Percentiles rank a stretch among this genome's conserved stretches.
Conservation (phyloP, 768 basidiomycete genomes). For the Termitomyces sp. region DNA sequence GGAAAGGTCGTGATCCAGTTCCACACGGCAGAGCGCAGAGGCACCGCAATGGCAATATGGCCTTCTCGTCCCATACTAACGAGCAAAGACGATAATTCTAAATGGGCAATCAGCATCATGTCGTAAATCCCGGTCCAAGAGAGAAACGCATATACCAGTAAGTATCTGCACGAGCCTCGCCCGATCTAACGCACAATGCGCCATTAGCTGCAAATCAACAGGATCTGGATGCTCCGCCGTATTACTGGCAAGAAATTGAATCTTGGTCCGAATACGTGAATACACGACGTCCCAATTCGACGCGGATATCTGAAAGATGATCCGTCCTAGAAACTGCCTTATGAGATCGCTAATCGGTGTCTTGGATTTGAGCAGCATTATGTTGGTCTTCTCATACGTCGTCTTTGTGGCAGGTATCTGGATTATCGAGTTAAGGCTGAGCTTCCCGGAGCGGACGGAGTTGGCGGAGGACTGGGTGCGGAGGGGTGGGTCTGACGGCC, state of each 20-base stretch:
- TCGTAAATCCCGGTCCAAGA: neutral
- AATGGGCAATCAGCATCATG: constrained; percentile 3
- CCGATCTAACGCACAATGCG: constrained; percentile 72
- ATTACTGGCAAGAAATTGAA: constrained; percentile 55
- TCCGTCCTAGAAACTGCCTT: constrained; percentile 68
- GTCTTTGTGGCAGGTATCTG: constrained; percentile 34
- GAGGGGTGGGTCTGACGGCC: constrained; percentile 16
- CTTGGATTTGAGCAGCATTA: constrained; percentile 52
- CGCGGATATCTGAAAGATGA: constrained; percentile 83
- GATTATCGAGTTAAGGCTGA: constrained; percentile 36
- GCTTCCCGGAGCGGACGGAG: constrained; percentile 32
- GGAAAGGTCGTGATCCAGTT: constrained; percentile 85
- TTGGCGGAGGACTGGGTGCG: constrained; percentile 41
- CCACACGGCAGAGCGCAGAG: constrained; percentile 80
- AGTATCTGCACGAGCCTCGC: constrained; percentile 65
- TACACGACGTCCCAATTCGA: constrained; percentile 85
- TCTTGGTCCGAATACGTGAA: constrained; percentile 62
- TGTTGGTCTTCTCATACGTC: constrained; percentile 60
- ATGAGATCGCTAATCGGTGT: constrained; percentile 58
- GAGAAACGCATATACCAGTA: constrained; percentile 43
- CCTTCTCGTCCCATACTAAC: constrained; percentile 78
- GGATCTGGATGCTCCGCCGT: constrained; percentile 50
- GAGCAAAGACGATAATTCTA: constrained; percentile 78
- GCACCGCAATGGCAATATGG: constrained; percentile 66
- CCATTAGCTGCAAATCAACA: constrained; percentile 74